Conservation (phyloP, 2,329 filamentous ascomycete species). For the Arthroderma sp. region DNA sequence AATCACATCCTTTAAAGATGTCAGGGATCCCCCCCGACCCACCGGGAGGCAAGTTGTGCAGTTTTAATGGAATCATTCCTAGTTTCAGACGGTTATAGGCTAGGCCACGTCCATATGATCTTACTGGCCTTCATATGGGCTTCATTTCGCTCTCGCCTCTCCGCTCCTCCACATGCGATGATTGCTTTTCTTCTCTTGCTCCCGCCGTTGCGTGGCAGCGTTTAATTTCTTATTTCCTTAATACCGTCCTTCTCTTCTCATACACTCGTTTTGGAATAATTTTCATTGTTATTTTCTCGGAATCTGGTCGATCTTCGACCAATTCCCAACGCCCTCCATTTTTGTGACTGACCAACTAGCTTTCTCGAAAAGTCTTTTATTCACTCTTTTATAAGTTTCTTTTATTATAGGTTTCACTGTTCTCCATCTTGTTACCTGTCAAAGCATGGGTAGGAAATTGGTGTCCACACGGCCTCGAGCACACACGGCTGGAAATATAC, state of each 20-base stretch:
- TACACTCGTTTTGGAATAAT: slow-evolving; percentile 10
- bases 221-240: not conserved
- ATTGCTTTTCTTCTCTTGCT: too few species aligned
- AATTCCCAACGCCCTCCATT: too few species aligned
- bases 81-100: too few species aligned
- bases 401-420: not conserved
- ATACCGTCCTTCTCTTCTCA: slow-evolving; percentile 6
- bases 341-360: not conserved
- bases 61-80: too few species aligned
- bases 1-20: too few species aligned
- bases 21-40: too few species aligned
- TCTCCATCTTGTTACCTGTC: not conserved
- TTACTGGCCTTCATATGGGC: too few species aligned
- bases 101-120: too few species aligned
- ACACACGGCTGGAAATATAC: slow-evolving; percentile 8
- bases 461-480: slow-evolving; percentile 20
- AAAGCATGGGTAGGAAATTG: slow-evolving; percentile 18
- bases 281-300: slow-evolving; percentile 5
- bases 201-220: not conserved
- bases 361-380: slow-evolving; percentile 9
- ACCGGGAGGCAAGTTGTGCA: too few species aligned
- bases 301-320: too few species aligned
- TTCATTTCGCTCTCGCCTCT: too few species aligned
- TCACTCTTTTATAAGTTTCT: not conserved
- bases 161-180: too few species aligned